phyloP scores from a whole-genome alignment of 805 yeast species.

The Metschnikowia sp. region DNA sequence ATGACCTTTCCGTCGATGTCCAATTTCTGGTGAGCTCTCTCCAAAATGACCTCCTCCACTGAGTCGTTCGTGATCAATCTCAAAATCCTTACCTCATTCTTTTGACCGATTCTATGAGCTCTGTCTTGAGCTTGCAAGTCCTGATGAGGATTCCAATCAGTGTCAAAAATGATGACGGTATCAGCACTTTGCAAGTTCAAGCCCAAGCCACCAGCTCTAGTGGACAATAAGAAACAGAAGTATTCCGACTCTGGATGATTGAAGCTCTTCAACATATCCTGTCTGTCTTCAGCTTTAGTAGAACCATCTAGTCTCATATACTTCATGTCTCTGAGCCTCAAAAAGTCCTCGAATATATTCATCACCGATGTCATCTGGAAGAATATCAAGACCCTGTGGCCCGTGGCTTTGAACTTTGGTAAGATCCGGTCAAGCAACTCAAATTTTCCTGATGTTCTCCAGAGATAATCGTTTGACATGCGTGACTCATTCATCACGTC shows the following conservation, averaged over 20 bases:
- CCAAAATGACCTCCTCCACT: slow-evolving; percentile 78
- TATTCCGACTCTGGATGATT: slow-evolving; percentile 75
- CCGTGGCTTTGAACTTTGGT: slow-evolving; percentile 70
- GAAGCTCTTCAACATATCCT: slow-evolving; percentile 65
- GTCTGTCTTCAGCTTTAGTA: slow-evolving; percentile 83
- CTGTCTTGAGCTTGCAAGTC: slow-evolving; percentile 89
- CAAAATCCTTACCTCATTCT: slow-evolving; percentile 79
- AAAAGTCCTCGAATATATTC: slow-evolving; percentile 86
- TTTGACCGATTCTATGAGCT: slow-evolving; percentile 88
- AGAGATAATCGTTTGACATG: slow-evolving; percentile 61
- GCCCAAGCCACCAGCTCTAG: slow-evolving; percentile 90
- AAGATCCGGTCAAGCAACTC: slow-evolving; percentile 71
- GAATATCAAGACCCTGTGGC: slow-evolving; percentile 77
- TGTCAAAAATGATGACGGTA: slow-evolving; percentile 80
- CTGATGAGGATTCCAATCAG: slow-evolving; percentile 91
- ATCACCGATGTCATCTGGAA: slow-evolving; percentile 89
- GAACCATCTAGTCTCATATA: slow-evolving; percentile 79
- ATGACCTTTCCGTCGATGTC: slow-evolving; percentile 88
- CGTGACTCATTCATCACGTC: slow-evolving; percentile 60
- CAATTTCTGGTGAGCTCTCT: slow-evolving; percentile 76
- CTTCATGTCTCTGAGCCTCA: slow-evolving; percentile 62
- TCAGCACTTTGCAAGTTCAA: slow-evolving; percentile 84
- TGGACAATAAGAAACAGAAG: slow-evolving; percentile 73
- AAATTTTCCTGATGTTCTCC: slow-evolving; percentile 79
- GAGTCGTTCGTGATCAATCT: slow-evolving; percentile 79